Conservation (phyloP, 192 early-diverging fungal genomes). For the Mortierella antarctica region DNA sequence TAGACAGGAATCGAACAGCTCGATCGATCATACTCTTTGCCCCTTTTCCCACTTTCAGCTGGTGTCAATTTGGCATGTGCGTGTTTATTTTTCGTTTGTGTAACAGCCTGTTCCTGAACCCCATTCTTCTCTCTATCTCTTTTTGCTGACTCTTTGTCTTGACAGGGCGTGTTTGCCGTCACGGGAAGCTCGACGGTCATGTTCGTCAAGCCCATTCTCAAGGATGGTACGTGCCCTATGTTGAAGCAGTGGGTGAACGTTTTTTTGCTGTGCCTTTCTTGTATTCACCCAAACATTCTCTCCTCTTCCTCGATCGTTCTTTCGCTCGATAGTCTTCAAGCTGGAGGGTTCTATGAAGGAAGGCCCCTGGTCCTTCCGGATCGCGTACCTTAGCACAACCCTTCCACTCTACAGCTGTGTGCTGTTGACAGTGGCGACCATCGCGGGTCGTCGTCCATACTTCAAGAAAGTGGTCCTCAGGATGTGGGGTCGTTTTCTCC, state of each 20-base stretch:
- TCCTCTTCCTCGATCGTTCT: not conserved
- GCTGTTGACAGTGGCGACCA: conserved; percentile 45
- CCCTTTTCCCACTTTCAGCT: not conserved
- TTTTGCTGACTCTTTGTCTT: not conserved
- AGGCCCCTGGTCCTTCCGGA: conserved; percentile 57
- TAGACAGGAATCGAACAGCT: not conserved
- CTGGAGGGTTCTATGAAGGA: conserved; percentile 48
- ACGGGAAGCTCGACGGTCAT: conserved; percentile 59
- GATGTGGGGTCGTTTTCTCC: conserved; percentile 59
- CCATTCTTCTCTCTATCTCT: conserved; percentile 1
- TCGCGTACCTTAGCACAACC: conserved; percentile 54
- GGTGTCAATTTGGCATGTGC: not conserved
- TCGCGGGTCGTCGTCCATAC: conserved; percentile 51
- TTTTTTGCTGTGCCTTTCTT: not conserved
- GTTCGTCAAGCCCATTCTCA: conserved; percentile 52
- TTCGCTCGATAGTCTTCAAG: conserved; percentile 12
- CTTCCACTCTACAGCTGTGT: conserved; percentile 54
- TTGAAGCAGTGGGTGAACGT: no score
- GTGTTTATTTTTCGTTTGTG: not conserved
- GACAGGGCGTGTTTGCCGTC: conserved; percentile 51
- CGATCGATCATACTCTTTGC: not conserved
- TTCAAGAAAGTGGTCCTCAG: conserved; percentile 54
- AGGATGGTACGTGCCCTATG: conserved; percentile 12
- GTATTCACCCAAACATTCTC: not conserved
- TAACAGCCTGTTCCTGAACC: not conserved